Evolutionary conservation across 208 protist genomes (phyloP), one percentile per base, ranked within the genome.

Genomic region (Trypanosoma scelopori): DNA sequence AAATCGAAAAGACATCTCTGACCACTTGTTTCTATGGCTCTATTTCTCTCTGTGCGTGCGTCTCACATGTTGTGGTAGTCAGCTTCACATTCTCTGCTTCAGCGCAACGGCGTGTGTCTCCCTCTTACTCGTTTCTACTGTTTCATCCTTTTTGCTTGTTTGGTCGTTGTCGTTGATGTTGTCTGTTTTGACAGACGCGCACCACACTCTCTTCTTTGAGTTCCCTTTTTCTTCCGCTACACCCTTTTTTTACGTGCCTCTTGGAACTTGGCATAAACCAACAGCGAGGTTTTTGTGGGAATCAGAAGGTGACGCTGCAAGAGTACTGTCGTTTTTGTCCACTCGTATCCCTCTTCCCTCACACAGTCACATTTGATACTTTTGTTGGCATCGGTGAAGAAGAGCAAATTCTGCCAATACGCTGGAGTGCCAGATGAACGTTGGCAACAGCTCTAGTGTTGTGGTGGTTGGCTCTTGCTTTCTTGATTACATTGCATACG

Each of bases 401-500:
- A 62, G 11, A 23, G 91, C 90, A 82, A 74, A 94, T 32, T 79
- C 78, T 28, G 58, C 82, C 53, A 67, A 82, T 30, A 74, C 69
- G 5, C 43, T 86, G 45, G 18, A 74, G 18, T 53, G 58, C 15
- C 89, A 94, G 20, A 56, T 20, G 48, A 6, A n/a, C n/a, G 50
- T 2, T 11, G 22, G 28, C 42, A 53, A 55, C 37, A 69, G 68
- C 43, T 82, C 85, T 27, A 65, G 69, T 30, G 81, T 97, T 49
- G 79, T 93, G 12, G 90, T 97, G 37, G 73, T 97, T 11, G 94
- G 94, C 16, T 88, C 92, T 0, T 97, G 89, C 73, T 96, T 96
- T 60, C 53, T 97, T 22, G 94, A 97, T 69, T 94, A 97, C 72
- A 61, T 94, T 43, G 82, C 85, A 35, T 97, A 94, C 50, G 92